Evolutionary conservation across 768 basidiomycete species (phyloP), one percentile per base, ranked within the genome.

Genomic region (Boletus insuetus): DNA sequence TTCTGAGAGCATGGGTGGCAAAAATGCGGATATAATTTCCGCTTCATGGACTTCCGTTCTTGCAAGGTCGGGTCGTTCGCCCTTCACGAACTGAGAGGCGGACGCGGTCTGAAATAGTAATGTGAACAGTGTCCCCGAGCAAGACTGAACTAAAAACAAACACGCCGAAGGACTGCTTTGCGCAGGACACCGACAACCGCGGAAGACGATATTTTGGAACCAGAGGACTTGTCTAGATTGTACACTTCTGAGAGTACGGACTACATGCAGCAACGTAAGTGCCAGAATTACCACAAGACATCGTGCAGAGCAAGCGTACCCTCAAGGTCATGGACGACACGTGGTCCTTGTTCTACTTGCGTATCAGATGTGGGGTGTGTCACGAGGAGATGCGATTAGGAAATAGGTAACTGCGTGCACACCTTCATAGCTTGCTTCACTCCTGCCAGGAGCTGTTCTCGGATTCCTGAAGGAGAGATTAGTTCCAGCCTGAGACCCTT

Each of bases 351-450:
- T 64, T 75, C 87, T 89, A 65, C 20, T 56, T 14, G 24, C 42
- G 53, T 49, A 34, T 49, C n/a, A 62, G 55, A 34, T 14, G 13
- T 42, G 35, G 40, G 20, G 20, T 14, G 20, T 14, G 31, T 48
- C 37, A 42, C 12, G 34, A 49, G 22, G 6, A n/a, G n/a, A 20
- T 16, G 29, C 5, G 37, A 26, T 14, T 14, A 22, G 24, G 19
- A 35, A 29, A 31, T 32, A 9, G 2, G 46, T 10, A 31, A 61
- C 59, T n/a, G 37, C 16, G 24, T n/a, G n/a, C 63, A 26, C 48
- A 86, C 87, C 80, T 85, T 89, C 83, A 90, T 82, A 10, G 87
- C 82, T 24, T 68, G 61, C 63, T 89, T 90, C 22, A 89, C 77
- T 50, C 80, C 80, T 40, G 67, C 63, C 49, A 77, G 69, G 32